Conservation (phyloP, 306 rosid genomes). For the Oxytropis ochrocephala region DNA sequence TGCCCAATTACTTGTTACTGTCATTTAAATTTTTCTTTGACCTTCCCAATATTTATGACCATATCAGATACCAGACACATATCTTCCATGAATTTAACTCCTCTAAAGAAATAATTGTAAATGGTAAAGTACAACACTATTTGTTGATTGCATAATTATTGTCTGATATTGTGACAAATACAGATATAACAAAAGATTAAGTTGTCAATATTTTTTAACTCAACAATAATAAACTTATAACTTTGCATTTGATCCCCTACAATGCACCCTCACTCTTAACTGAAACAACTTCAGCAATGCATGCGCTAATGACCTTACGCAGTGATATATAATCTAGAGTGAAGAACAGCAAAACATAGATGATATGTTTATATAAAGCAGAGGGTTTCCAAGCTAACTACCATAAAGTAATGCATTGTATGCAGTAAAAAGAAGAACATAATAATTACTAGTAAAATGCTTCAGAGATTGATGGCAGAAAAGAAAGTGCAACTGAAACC, state of each 20-base stretch:
- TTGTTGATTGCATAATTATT: neutral
- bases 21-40: neutral
- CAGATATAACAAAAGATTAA: neutral
- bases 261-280: neutral
- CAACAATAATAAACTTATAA: neutral
- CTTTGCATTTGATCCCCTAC: neutral
- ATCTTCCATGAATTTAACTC: neutral
- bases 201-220: neutral
- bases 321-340: neutral
- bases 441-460: neutral
- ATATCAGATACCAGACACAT: neutral
- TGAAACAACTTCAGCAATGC: neutral
- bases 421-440: conserved; percentile 10
- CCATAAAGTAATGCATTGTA: neutral
- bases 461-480: neutral
- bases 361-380: neutral
- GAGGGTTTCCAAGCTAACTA: neutral
- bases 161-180: neutral
- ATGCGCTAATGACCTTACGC: neutral
- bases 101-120: neutral
- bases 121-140: neutral
- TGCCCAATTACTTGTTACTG: neutral
- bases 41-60: neutral
- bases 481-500: neutral
- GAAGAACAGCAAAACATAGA: neutral